These are phyloP conservation scores for Penicillium sp. DNA, from an alignment of 2,329 filamentous ascomycete species.

Conservation along the genomic window DNA sequence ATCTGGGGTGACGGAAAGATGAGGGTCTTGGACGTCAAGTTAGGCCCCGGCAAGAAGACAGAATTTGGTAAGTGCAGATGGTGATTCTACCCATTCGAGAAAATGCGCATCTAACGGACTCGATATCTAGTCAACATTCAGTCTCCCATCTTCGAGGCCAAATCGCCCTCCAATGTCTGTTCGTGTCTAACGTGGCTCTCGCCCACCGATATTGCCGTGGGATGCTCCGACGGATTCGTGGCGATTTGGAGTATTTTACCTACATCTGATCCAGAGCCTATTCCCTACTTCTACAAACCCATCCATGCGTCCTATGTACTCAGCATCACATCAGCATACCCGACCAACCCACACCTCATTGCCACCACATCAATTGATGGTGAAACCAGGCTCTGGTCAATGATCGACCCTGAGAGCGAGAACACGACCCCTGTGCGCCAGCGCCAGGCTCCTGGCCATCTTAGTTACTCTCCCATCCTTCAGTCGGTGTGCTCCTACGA, in stretches of 20 bases:
- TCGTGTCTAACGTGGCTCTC: conserved; percentile 65
- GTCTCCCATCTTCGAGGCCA: conserved; percentile 57
- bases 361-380: conserved; percentile 62
- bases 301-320: conserved; percentile 48
- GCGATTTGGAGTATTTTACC: conserved; percentile 58
- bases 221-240: conserved; percentile 63
- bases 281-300: conserved; percentile 46
- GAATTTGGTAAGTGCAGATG: conserved; percentile 41
- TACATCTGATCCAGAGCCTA: conserved; percentile 26
- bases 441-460: conserved; percentile 55
- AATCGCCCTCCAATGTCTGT: conserved; percentile 59
- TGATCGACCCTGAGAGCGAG: conserved; percentile 56
- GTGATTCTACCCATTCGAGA: background rate
- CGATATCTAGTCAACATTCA: conserved; percentile 48
- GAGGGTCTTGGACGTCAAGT: conserved; percentile 60
- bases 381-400: conserved; percentile 60
- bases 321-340: conserved; percentile 57
- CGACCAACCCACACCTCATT: conserved; percentile 59
- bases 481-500: conserved; percentile 62
- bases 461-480: conserved; percentile 62
- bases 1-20: conserved; percentile 65
- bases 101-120: conserved; percentile 7
- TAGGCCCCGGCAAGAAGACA: conserved; percentile 35
- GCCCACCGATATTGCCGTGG: conserved; percentile 59
- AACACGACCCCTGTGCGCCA: conserved; percentile 54